Evolutionary conservation across 2,329 filamentous ascomycete species (phyloP).

Genomic region (Fusarium scirpi): DNA sequence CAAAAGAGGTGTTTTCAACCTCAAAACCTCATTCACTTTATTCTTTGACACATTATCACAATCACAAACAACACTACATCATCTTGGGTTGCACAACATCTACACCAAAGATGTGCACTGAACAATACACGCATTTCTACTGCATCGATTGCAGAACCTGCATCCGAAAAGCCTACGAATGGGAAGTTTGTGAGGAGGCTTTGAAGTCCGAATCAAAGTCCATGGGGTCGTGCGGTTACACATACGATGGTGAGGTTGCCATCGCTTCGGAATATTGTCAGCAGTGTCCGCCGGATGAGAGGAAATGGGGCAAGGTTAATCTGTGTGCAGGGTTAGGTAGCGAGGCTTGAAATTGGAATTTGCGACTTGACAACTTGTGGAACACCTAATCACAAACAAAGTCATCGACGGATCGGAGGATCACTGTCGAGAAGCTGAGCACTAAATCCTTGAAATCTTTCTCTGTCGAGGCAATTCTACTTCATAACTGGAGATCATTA

Average conservation of each 20-base stretch:
- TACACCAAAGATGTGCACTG: conserved; percentile 12
- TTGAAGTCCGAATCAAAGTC: conserved; percentile 10
- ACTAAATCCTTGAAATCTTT: too few species aligned
- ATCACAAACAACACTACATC: not conserved
- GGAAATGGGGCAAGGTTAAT: conserved; percentile 20
- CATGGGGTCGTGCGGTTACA: conserved; percentile 26
- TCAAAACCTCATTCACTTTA: not conserved
- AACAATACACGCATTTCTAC: conserved; percentile 19
- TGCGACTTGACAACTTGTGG: not conserved
- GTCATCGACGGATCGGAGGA: not conserved
- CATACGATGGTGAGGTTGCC: conserved; percentile 3
- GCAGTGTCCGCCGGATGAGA: conserved; percentile 20
- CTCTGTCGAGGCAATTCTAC: too few species aligned
- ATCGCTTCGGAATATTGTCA: conserved; percentile 18
- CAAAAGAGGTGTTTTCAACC: not conserved
- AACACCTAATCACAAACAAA: too few species aligned
- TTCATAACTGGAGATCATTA: too few species aligned
- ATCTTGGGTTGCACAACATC: not conserved
- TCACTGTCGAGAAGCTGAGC: too few species aligned
- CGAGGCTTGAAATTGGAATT: not conserved
- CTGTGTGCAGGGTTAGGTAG: not conserved
- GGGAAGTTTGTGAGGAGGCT: conserved; percentile 7
- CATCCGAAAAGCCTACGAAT: conserved; percentile 17
- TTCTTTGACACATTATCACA: not conserved
- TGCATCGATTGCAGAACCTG: conserved; percentile 15